Evolutionary conservation across 2,329 filamentous ascomycete genomes (phyloP).

Genomic region (Ceratocystis eucalypticola): DNA sequence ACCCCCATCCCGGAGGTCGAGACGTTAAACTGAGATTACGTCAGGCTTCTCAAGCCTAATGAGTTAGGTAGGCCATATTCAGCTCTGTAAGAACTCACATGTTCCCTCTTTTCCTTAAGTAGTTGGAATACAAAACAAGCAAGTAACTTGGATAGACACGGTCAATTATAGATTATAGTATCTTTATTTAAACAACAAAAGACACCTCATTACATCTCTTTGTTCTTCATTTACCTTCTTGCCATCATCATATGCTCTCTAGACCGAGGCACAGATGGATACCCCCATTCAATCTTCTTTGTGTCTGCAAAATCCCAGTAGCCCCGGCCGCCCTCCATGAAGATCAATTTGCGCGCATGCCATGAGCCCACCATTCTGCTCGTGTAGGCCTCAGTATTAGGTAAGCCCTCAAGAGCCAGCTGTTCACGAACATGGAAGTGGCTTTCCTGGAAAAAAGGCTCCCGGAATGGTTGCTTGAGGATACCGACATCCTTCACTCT

Average conservation of each 20-base stretch:
- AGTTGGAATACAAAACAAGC: too few relatives aligned
- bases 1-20: too few relatives aligned
- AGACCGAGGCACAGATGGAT: slow-evolving; percentile 1
- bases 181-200: too few relatives aligned
- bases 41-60: too few relatives aligned
- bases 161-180: too few relatives aligned
- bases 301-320: slow-evolving; percentile 17
- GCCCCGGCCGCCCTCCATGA: slow-evolving; percentile 13
- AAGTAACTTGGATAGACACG: too few relatives aligned
- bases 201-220: too few relatives aligned
- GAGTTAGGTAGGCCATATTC: too few relatives aligned
- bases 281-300: slow-evolving; percentile 8
- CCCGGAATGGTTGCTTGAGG: neutral
- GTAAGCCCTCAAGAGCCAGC: slow-evolving; percentile 8
- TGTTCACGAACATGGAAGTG: slow-evolving; percentile 14
- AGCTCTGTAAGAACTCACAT: too few relatives aligned
- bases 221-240: neutral
- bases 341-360: slow-evolving; percentile 14
- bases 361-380: slow-evolving; percentile 14
- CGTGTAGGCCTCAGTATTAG: slow-evolving; percentile 2
- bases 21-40: too few relatives aligned
- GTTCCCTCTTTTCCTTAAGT: too few relatives aligned
- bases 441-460: slow-evolving; percentile 6
- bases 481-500: slow-evolving; percentile 1
- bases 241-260: neutral